These are phyloP conservation scores for Brassica balearica DNA, from an alignment of 441 rosid species.

Conservation along the genomic window DNA sequence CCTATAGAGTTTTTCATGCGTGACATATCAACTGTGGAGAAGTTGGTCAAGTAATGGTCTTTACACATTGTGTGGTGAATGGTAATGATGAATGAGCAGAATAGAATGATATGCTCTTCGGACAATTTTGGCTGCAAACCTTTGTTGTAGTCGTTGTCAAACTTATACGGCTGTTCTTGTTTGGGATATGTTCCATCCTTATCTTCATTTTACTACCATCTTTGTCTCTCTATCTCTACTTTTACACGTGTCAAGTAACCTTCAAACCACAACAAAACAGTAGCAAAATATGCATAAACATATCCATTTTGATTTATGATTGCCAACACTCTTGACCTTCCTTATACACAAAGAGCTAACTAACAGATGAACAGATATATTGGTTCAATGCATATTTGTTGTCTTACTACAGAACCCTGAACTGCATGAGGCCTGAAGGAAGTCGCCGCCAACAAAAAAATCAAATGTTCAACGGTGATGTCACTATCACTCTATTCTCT, in stretches of 20 bases:
- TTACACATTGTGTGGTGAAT: constrained; percentile 26
- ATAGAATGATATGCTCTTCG: constrained; percentile 28
- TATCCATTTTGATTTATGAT: constrained; percentile 21
- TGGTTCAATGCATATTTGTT: constrained; percentile 11
- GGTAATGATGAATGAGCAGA: constrained; percentile 32
- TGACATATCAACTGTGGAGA: constrained; percentile 20
- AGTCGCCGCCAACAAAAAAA: constrained; percentile 31
- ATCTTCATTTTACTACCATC: constrained; percentile 24
- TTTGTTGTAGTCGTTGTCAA: constrained; percentile 36
- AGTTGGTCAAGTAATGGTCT: constrained; percentile 22
- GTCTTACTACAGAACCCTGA: constrained; percentile 33
- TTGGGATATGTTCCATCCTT: constrained; percentile 41
- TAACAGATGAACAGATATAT: constrained; percentile 19
- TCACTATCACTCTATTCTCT: constrained; percentile 41
- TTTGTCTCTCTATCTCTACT: constrained; percentile 7
- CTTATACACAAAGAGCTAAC: constrained; percentile 25
- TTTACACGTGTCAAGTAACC: constrained; percentile 39
- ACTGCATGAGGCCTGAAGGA: constrained; percentile 26
- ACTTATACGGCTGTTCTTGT: constrained; percentile 39
- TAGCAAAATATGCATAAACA: constrained; percentile 22
- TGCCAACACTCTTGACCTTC: not conserved
- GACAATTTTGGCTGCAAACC: constrained; percentile 24
- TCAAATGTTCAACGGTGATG: constrained; percentile 38
- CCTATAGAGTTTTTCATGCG: constrained; percentile 1
- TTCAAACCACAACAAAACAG: constrained; percentile 38